These are phyloP conservation scores for Magnolia sinica DNA, from an alignment of 164 flowering plant species.

Conservation along the genomic window DNA sequence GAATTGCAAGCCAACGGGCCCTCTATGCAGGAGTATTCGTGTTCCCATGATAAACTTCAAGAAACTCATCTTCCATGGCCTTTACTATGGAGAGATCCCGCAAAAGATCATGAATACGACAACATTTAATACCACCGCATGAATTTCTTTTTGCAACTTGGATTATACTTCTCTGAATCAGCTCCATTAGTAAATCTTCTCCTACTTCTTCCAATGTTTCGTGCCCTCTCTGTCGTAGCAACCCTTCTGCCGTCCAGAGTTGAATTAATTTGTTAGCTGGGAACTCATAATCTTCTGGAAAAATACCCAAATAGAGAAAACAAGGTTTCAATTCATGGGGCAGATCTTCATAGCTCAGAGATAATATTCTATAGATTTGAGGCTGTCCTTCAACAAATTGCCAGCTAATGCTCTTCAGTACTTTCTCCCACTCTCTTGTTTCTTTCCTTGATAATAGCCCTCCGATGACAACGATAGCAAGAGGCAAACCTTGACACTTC, in stretches of 20 bases:
- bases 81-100: background rate
- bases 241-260: slow-evolving; percentile 6
- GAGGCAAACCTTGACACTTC: slow-evolving; percentile 4
- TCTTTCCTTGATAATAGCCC: background rate
- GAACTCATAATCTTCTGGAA: background rate
- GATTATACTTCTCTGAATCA: background rate
- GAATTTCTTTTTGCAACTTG: background rate
- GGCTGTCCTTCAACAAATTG: background rate
- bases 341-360: background rate
- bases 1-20: background rate
- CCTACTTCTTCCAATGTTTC: background rate
- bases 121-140: background rate
- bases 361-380: background rate
- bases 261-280: background rate
- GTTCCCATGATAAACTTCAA: background rate
- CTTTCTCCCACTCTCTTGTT: background rate
- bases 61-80: background rate
- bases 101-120: background rate
- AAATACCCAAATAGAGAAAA: background rate
- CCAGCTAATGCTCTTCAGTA: background rate
- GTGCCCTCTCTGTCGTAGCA: background rate
- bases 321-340: background rate
- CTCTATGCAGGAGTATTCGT: background rate
- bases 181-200: background rate
- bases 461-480: slow-evolving; percentile 2